Base-by-base conservation (phyloP, 1,284 basidiomycete genomes). In the Xanthoconium separans region DNA sequence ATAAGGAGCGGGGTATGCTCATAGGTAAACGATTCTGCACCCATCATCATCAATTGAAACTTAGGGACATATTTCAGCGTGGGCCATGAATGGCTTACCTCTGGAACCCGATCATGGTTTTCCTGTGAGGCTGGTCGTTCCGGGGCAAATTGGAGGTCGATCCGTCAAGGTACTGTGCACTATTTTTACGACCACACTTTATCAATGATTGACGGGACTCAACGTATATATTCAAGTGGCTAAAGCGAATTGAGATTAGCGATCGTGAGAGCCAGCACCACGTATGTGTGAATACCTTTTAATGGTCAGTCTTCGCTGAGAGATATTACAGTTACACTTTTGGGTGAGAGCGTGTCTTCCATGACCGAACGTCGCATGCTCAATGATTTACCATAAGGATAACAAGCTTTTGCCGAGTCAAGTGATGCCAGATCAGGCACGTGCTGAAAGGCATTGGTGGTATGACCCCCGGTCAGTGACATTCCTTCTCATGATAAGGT, bases 61-160 rank as follows among this genome's bases (percentile, higher is more conserved):
- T 51, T n/a, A 45, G 43, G n/a, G 2, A 16, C 7, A 0, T 20
- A 29, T 34, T 42, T 11, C 37, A 73, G 77, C 77, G 30, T 87
- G 83, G 80, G 79, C 76, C 10, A 83, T 87, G 79, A 87, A 87
- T 56, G 83, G 83, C 7, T 63, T 76, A 18, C 74, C 79, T 6
- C 71, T 83, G 13, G 77, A 79, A 39, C 84, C 85, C 1, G 86
- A 88, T 61, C 86, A 89, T 60, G 86, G 86, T 4, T 86, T 77
- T 59, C 85, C 85, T 0, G 62, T 88, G 18, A 75, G 86, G 39
- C 58, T 87, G 3, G 74, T 88, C 54, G 75, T 87, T 2, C 85
- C 85, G 2, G 81, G 82, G n/a, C 80, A 84, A 57, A 85, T 87
- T 51, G 85, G 85, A 24, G 85, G 84, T 3, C 71, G 80, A 29